Evolutionary conservation across 805 yeast genomes (phyloP).

Genomic region (Wickerhamiella bombiphila): DNA sequence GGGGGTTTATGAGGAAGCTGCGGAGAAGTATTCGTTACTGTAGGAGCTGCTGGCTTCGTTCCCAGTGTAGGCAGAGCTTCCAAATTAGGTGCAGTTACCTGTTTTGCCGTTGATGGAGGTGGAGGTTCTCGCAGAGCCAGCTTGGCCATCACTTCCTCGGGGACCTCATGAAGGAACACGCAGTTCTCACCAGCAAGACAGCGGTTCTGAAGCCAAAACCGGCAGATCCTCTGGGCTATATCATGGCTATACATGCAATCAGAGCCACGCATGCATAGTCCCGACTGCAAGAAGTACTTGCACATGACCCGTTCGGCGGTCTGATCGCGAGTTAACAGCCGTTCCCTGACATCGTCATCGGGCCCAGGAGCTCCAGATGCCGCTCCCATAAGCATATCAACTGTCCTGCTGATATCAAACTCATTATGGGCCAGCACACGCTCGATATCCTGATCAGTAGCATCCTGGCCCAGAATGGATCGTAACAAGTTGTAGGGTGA

Average conservation of each 20-base stretch:
- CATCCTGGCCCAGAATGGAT: constrained; percentile 22
- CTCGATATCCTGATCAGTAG: constrained; percentile 25
- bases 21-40: not conserved
- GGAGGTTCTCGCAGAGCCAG: not conserved
- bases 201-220: constrained; percentile 33
- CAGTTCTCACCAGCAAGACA: constrained; percentile 32
- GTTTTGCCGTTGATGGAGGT: not conserved
- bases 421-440: constrained; percentile 26
- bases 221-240: constrained; percentile 28
- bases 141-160: constrained; percentile 11
- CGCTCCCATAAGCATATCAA: constrained; percentile 16
- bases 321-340: constrained; percentile 13
- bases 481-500: constrained; percentile 29
- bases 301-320: constrained; percentile 25
- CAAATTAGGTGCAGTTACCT: constrained; percentile 2
- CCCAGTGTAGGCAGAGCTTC: constrained; percentile 12
- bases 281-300: constrained; percentile 29
- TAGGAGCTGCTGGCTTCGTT: constrained; percentile 3
- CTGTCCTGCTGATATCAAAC: constrained; percentile 23
- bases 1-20: not conserved
- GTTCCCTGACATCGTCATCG: constrained; percentile 3
- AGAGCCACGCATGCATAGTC: constrained; percentile 28
- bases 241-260: constrained; percentile 37
- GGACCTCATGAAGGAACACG: constrained; percentile 28
- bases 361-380: not conserved